phyloP scores from a whole-genome alignment of 148 eudicot genomes.

The Fallopia convolvulus region DNA sequence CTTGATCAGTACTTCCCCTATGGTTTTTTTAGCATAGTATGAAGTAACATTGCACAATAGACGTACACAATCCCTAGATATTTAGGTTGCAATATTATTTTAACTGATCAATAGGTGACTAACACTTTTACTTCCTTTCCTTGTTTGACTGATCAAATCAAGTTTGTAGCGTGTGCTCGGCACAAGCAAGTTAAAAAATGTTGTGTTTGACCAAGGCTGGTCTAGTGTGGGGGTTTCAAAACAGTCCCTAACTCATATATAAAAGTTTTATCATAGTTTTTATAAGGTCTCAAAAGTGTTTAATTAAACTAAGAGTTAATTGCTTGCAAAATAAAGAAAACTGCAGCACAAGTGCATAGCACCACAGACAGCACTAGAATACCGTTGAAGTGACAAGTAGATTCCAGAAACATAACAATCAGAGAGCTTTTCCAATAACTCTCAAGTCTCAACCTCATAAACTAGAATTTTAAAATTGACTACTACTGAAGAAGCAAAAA shows the following conservation, averaged over 20 bases:
- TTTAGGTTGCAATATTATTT: not conserved
- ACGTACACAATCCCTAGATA: not conserved
- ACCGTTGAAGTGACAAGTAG: not conserved
- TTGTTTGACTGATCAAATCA: not conserved
- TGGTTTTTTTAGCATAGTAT: not conserved
- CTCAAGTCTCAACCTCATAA: not conserved
- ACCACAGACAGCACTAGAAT: not conserved
- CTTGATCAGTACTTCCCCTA: not conserved
- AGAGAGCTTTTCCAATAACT: not conserved
- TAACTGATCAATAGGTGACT: not conserved
- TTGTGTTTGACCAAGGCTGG: not conserved
- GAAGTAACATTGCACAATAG: not conserved
- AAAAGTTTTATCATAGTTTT: not conserved
- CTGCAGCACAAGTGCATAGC: not conserved
- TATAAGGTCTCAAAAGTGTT: too few species aligned
- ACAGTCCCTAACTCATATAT: not conserved
- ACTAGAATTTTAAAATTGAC: not conserved
- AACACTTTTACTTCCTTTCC: not conserved
- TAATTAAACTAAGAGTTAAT: too few species aligned
- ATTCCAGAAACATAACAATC: not conserved
- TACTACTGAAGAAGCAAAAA: not conserved
- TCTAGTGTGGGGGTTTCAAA: not conserved
- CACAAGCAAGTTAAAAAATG: not conserved
- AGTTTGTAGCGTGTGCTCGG: not conserved
- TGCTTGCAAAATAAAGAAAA: not conserved